Base-by-base conservation (phyloP, 2,329 filamentous ascomycete genomes). In the Neoarthrinium moseri region DNA sequence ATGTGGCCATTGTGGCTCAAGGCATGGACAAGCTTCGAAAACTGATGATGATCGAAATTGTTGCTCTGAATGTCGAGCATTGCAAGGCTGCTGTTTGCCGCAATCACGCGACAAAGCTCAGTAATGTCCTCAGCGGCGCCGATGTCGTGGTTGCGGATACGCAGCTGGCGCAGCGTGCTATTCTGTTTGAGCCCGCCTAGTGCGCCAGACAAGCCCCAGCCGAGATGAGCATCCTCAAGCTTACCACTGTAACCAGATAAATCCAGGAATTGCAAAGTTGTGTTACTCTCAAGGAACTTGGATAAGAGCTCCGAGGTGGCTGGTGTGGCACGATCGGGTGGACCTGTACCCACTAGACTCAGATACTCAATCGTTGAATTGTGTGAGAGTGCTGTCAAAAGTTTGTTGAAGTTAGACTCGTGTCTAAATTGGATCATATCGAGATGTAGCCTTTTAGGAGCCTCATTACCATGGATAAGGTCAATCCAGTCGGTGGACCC, bases 351-450 rank as follows among this genome's bases (percentile, higher is more conserved):
- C 1, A 74, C 75, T 36, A 82, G 63, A 49, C 73, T 81, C 27
- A 82, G 65, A 35, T 75, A 74, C 32, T 72, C 62, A 35, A 82
- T 74, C 4, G 73, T 70, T 11, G 63, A 69, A 48, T 77, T 78
- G n/a, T 67, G 55, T 0, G 77, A 69, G 40, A 82, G 61, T 3
- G 77, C 74, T 13, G 61, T 64, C 48, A 81, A 59, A 4, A 82
- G 67, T 43, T 69, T 69, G 45, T 77, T 68, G 52, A 77, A 82
- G 54, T 70, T 78, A 8, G 58, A 58, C 55, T 81, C 78, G 30
- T 72, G 61, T 17, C 67, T 64, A 52, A 81, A 80, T 49, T 81
- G 76, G n/a, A 80, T 65, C 77, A 81, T 80, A 51, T 80, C 74
- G 49, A 80, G 60, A 51, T 75, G 74, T 18, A 81, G 61, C 20